These are phyloP conservation scores for Talaromyces proteolyticus DNA, from an alignment of 495 filamentous ascomycete genomes.

Conservation along the genomic window DNA sequence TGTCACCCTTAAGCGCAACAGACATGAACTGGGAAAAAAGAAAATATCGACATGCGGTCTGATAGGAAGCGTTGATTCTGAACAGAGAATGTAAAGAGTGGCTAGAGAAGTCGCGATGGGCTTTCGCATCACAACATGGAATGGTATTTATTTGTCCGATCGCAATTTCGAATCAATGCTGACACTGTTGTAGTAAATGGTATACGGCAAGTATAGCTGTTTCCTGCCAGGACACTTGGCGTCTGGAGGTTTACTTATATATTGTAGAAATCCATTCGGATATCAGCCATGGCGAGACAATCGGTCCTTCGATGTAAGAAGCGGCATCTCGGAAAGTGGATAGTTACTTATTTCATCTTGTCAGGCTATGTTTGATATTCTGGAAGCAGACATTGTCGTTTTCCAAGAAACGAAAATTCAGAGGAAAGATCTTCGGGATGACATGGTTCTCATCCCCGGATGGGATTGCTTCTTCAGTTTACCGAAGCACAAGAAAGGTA, in stretches of 20 bases:
- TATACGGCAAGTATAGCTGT: conserved; percentile 57
- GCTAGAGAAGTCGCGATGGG: conserved; percentile 45
- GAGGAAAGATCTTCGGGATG: conserved; percentile 84
- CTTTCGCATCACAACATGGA: conserved; percentile 86
- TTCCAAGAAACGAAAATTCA: conserved; percentile 98
- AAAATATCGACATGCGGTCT: too few relatives aligned
- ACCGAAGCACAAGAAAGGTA: conserved; percentile 89
- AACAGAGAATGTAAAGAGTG: not conserved
- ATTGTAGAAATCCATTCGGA: conserved; percentile 76
- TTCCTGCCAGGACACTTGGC: not conserved
- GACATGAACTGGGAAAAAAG: too few relatives aligned
- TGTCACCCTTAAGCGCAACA: too few relatives aligned
- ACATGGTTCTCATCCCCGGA: conserved; percentile 91
- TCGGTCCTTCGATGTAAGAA: conserved; percentile 69
- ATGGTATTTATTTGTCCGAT: conserved; percentile 47
- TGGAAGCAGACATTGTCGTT: conserved; percentile 89
- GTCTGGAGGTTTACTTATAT: not conserved
- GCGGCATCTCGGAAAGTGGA: not conserved
- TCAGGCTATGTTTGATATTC: conserved; percentile 89
- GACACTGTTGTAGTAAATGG: conserved; percentile 70
- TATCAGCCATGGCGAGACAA: conserved; percentile 92
- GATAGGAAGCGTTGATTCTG: too few relatives aligned
- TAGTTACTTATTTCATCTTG: not conserved
- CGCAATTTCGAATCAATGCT: conserved; percentile 13
- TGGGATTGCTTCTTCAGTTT: conserved; percentile 98